Percentiles rank a stretch among this genome's conserved stretches.
Conservation (phyloP, 2,329 filamentous ascomycete species). For the Hypomyces rosellus region DNA sequence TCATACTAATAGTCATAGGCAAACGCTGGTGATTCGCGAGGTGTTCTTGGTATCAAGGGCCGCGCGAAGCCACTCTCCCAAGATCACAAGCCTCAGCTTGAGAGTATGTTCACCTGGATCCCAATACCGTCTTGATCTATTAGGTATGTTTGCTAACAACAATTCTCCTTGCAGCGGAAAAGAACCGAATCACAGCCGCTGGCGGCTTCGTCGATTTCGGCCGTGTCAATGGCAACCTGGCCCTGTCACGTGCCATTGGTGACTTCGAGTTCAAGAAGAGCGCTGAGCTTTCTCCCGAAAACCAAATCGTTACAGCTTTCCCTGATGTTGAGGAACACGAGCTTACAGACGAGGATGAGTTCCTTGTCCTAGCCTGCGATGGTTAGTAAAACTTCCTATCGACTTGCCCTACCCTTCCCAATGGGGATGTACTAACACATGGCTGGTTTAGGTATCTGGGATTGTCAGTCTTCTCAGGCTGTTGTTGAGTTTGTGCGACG, state of each 20-base stretch:
- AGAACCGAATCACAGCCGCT: slow-evolving; percentile 89
- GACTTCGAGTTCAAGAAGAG: slow-evolving; percentile 99
- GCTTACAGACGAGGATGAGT: slow-evolving; percentile 88
- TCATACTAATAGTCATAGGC: slow-evolving; percentile 50
- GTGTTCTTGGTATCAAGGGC: slow-evolving; percentile 92
- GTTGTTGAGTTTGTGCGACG: slow-evolving; percentile 95
- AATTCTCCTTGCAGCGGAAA: slow-evolving; percentile 63
- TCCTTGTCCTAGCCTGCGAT: slow-evolving; percentile 86
- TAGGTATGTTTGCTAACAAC: slow-evolving; percentile 9
- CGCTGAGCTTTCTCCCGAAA: slow-evolving; percentile 91
- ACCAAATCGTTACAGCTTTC: slow-evolving; percentile 96
- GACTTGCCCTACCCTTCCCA: neutral
- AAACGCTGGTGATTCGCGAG: slow-evolving; percentile 93
- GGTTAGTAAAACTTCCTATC: slow-evolving; percentile 48
- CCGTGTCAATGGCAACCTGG: slow-evolving; percentile 95
- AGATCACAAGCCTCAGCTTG: slow-evolving; percentile 98
- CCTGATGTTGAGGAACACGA: slow-evolving; percentile 92
- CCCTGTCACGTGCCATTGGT: slow-evolving; percentile 91
- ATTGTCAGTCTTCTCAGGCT: slow-evolving; percentile 96
- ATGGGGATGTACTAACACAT: neutral
- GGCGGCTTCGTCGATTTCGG: slow-evolving; percentile 98
- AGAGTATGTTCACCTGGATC: slow-evolving; percentile 55
- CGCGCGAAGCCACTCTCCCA: slow-evolving; percentile 97
- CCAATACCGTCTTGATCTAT: neutral
- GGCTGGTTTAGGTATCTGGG: slow-evolving; percentile 77